A percentile compares a stretch with the other conserved stretches of the same genome.
Evolutionary conservation across 1,284 basidiomycete species (phyloP).

Genomic region (Fomes fomentarius): DNA sequence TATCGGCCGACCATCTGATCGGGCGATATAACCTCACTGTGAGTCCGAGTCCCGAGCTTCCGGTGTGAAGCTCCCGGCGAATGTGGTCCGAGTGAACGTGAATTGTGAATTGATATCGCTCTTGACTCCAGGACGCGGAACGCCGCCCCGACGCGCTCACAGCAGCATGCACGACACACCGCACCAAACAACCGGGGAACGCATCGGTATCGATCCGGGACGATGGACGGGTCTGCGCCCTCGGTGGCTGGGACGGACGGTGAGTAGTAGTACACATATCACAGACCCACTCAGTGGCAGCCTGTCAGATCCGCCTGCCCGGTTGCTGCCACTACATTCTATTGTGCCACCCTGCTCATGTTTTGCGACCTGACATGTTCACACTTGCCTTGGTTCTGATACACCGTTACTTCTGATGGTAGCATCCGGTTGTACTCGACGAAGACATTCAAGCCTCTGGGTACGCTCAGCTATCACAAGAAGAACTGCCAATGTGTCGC

Average conservation of each 20-base stretch:
- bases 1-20: slow-evolving; percentile 84
- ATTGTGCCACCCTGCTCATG: too few species aligned
- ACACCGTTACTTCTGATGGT: background rate
- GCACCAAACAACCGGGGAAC: slow-evolving; percentile 83
- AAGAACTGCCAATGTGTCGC: slow-evolving; percentile 69
- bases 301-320: too few species aligned
- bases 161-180: slow-evolving; percentile 39
- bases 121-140: slow-evolving; percentile 17
- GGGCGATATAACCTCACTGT: slow-evolving; percentile 69
- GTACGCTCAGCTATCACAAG: slow-evolving; percentile 81
- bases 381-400: too few species aligned
- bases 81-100: too few species aligned
- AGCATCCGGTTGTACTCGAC: slow-evolving; percentile 83
- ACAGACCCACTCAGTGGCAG: too few species aligned
- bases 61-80: too few species aligned
- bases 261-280: slow-evolving; percentile 50
- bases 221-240: slow-evolving; percentile 76
- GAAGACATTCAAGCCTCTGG: slow-evolving; percentile 75
- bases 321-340: too few species aligned
- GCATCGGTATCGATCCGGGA: slow-evolving; percentile 72
- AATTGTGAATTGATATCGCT: too few species aligned
- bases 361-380: too few species aligned
- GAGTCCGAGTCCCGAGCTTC: too few species aligned
- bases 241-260: slow-evolving; percentile 91
- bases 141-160: slow-evolving; percentile 12